Base-by-base conservation (phyloP, 1,139 yeast genomes). In the Hemisphaericaspora subhashii region DNA sequence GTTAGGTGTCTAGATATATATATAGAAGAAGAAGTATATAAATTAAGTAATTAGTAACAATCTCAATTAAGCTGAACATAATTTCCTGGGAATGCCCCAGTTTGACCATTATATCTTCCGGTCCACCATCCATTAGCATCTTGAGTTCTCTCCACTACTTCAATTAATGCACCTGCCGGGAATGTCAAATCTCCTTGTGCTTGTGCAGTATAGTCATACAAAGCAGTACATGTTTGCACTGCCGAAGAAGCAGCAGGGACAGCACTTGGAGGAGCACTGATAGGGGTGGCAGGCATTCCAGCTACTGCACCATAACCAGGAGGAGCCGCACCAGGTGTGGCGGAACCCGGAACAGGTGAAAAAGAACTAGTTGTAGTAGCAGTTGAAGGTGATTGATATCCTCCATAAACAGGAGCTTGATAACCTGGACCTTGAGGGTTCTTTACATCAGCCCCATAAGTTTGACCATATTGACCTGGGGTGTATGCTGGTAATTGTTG, bases 101-200 rank as follows among this genome's bases (percentile, higher is more conserved):
- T 81, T 45, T 74, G 83, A 9, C 97, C 97, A 53, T 89, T 87
- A 51, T 78, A 69, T 39, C 74, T 69, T n/a, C 98, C 98, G 1
- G 96, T 87, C 98, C 98, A 92, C 98, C 98, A 92, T 3, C 96
- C 98, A 54, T 88, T 88, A 39, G 82, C 74, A 57, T 89, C 96
- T 0, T 79, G 74, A 1, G 95, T 84, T 53, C 86, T 81, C 57
- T 88, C 87, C 5, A 89, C 77, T 42, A 92, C 73, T 53, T 87
- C 89, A 52, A 92, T 89, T 26, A 81, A 76, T 7, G 92, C 87
- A 15, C 98, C 98, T 0, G 96, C 96, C 27, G 82, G 77, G 66
- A 92, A 86, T 13, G 85, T 66, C 55, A 92, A 74, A 57, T 92
- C 98, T 12, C 98, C 98, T 37, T 79, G 86, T 0, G 96, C 94